These are phyloP conservation scores for Xylaria sp. DNA, from an alignment of 2,329 filamentous ascomycete genomes.

Conservation along the genomic window DNA sequence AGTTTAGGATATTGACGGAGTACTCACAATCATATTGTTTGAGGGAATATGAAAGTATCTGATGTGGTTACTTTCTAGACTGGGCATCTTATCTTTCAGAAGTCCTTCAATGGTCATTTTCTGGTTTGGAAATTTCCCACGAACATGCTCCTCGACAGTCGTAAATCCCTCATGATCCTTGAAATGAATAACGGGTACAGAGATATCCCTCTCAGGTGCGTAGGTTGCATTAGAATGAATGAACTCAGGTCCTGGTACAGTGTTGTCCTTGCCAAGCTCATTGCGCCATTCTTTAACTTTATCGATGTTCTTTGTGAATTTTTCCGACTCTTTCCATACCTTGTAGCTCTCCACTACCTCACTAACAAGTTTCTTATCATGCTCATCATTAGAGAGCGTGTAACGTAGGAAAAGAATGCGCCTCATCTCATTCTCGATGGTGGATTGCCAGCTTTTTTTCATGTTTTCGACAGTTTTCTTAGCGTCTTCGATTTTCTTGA, in stretches of 20 bases:
- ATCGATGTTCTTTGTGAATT: background rate
- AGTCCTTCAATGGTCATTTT: slow-evolving; percentile 38
- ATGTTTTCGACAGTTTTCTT: slow-evolving; percentile 14
- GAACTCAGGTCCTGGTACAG: background rate
- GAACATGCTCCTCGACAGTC: slow-evolving; percentile 2
- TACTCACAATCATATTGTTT: slow-evolving; percentile 51
- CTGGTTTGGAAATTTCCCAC: slow-evolving; percentile 44
- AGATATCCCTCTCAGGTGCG: slow-evolving; percentile 40
- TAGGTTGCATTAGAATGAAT: slow-evolving; percentile 20
- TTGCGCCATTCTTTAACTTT: slow-evolving; percentile 11
- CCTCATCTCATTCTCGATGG: slow-evolving; percentile 37
- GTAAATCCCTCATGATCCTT: background rate
- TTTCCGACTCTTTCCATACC: slow-evolving; percentile 17
- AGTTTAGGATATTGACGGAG: background rate
- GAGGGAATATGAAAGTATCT: slow-evolving; percentile 50
- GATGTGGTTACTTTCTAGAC: slow-evolving; percentile 13
- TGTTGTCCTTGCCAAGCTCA: background rate
- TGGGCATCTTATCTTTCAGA: background rate
- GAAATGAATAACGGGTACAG: slow-evolving; percentile 42
- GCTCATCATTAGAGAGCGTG: slow-evolving; percentile 22
- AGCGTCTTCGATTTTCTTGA: background rate
- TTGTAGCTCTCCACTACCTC: slow-evolving; percentile 19
- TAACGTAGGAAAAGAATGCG: slow-evolving; percentile 42
- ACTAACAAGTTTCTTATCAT: slow-evolving; percentile 38
- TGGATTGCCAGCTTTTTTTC: slow-evolving; percentile 33